These are phyloP conservation scores for Scortechinia acanthostroma DNA, from an alignment of 2,329 filamentous ascomycete species.

Conservation along the genomic window DNA sequence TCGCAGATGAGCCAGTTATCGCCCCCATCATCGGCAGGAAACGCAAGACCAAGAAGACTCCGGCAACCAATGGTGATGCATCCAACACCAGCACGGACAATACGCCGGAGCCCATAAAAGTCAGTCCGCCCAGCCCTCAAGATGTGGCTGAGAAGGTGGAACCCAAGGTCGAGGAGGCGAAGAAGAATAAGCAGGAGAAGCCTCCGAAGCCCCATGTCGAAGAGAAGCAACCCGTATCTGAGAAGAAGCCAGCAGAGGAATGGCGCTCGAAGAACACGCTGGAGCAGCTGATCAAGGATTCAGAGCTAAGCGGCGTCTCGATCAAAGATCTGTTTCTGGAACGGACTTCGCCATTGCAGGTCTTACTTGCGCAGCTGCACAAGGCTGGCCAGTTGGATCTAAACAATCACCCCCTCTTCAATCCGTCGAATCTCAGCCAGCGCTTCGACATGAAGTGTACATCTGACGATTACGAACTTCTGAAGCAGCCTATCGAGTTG, in stretches of 20 bases:
- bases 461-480: constrained; percentile 24
- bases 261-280: constrained; percentile 28
- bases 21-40: constrained; percentile 58
- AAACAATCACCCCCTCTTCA: constrained; percentile 26
- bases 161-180: not conserved
- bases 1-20: constrained; percentile 40
- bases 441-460: constrained; percentile 29
- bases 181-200: not conserved
- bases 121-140: not conserved
- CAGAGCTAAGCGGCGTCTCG: constrained; percentile 18
- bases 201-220: not conserved
- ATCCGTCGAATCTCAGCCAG: constrained; percentile 26
- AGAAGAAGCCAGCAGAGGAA: constrained; percentile 14
- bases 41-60: constrained; percentile 43
- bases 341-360: constrained; percentile 14
- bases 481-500: constrained; percentile 25
- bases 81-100: constrained; percentile 5
- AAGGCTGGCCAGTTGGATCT: constrained; percentile 22
- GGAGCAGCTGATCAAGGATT: constrained; percentile 24
- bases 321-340: constrained; percentile 25
- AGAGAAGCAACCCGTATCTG: not conserved
- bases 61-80: constrained; percentile 12
- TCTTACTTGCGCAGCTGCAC: constrained; percentile 25
- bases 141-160: not conserved
- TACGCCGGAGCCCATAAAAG: not conserved